A percentile compares a stretch with the other conserved stretches of the same genome.
phyloP scores from a whole-genome alignment of 1,139 yeast species.

The Debaryomyces sp. region DNA sequence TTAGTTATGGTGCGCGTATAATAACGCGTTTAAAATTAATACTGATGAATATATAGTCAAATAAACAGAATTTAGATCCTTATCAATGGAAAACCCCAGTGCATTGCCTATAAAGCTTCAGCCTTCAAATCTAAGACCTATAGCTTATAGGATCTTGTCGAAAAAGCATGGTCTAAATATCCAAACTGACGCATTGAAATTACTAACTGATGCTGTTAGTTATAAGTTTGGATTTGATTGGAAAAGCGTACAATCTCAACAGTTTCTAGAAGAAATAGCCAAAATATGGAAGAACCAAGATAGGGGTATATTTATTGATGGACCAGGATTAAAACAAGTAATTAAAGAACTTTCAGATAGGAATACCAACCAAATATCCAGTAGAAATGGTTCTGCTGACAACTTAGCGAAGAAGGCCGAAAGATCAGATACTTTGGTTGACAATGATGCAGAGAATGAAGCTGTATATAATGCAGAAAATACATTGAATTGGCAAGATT shows the following conservation, averaged over 20 bases:
- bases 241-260: conserved; percentile 70
- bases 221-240: conserved; percentile 81
- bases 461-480: conserved; percentile 19
- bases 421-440: conserved; percentile 37
- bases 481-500: conserved; percentile 67
- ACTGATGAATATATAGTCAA: not conserved
- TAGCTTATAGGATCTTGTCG: conserved; percentile 86
- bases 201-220: conserved; percentile 74
- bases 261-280: conserved; percentile 78
- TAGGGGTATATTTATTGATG: conserved; percentile 82
- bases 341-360: conserved; percentile 51
- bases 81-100: conserved; percentile 9
- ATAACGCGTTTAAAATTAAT: conserved; percentile 2
- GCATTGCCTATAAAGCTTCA: conserved; percentile 71
- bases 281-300: conserved; percentile 86
- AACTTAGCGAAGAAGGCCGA: conserved; percentile 19
- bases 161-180: conserved; percentile 91
- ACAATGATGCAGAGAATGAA: conserved; percentile 16
- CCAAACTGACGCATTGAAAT: conserved; percentile 79
- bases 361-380: conserved; percentile 13
- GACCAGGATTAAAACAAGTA: conserved; percentile 64
- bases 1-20: conserved; percentile 3
- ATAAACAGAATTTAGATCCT: not conserved
- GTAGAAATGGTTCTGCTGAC: conserved; percentile 1
- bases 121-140: conserved; percentile 83